phyloP scores from a whole-genome alignment of 805 yeast species.

The Candida palmyrensis region DNA sequence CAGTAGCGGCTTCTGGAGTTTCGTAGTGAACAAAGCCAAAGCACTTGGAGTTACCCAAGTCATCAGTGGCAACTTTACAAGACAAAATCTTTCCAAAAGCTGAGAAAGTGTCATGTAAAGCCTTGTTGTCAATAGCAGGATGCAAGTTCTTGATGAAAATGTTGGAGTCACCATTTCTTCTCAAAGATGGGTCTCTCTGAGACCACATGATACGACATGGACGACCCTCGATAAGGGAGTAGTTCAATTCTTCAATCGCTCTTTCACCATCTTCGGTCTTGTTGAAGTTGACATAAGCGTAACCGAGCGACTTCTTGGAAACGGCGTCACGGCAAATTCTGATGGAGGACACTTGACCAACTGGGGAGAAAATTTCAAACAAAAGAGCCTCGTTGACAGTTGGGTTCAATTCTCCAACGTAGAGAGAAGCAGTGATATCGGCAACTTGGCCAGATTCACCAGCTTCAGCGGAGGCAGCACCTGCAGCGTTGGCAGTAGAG shows the following conservation, averaged over 20 bases:
- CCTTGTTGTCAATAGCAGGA: conserved; percentile 97
- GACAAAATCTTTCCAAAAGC: conserved; percentile 95
- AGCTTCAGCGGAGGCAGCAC: conserved; percentile 25
- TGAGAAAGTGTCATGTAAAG: conserved; percentile 95
- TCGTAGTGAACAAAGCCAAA: conserved; percentile 98
- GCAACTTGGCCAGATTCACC: conserved; percentile 36
- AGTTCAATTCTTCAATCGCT: conserved; percentile 94
- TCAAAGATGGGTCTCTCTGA: conserved; percentile 94
- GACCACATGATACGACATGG: conserved; percentile 99
- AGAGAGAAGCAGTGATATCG: conserved; percentile 75
- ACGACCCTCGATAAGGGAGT: conserved; percentile 87
- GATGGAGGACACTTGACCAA: conserved; percentile 93
- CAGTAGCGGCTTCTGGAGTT: conserved; percentile 83
- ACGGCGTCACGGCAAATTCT: conserved; percentile 99
- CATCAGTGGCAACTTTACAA: conserved; percentile 96
- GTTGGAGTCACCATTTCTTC: conserved; percentile 95
- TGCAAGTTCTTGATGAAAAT: conserved; percentile 97
- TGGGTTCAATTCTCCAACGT: conserved; percentile 96
- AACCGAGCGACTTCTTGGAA: conserved; percentile 94
- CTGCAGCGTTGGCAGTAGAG: conserved; percentile 21
- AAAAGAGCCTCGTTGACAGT: conserved; percentile 89
- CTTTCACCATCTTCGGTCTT: conserved; percentile 83
- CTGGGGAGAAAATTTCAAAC: conserved; percentile 89
- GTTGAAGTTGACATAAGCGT: conserved; percentile 96
- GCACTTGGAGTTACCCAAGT: conserved; percentile 85